These are phyloP conservation scores for Oidium heveae DNA, from an alignment of 2,329 filamentous ascomycete species.

Conservation along the genomic window DNA sequence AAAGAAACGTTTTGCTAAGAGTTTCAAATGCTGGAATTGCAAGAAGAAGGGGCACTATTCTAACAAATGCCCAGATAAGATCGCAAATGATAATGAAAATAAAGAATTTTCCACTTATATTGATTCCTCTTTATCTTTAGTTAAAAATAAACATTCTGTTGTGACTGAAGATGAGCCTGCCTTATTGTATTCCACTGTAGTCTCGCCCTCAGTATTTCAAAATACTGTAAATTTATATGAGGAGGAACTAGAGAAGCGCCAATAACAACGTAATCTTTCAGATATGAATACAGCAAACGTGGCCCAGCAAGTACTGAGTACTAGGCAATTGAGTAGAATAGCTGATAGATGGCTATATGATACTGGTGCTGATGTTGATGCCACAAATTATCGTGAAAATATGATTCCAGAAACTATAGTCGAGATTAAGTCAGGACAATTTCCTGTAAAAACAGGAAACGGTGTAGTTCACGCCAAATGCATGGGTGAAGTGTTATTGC, in stretches of 20 bases:
- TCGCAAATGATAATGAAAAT: not conserved
- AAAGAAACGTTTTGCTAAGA: not conserved
- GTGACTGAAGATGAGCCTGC: not conserved
- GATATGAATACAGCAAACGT: not conserved
- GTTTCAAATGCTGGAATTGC: not conserved
- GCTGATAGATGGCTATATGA: not conserved
- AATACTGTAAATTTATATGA: not conserved
- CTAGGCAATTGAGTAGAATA: not conserved
- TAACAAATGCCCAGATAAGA: not conserved
- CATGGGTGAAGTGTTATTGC: not conserved
- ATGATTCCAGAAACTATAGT: not conserved
- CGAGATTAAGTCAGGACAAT: not conserved
- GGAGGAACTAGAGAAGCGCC: not conserved
- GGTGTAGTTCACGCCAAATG: not conserved
- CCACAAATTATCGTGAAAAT: not conserved
- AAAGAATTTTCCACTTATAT: not conserved
- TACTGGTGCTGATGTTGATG: not conserved
- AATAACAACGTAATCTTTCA: not conserved
- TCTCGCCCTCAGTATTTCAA: not conserved
- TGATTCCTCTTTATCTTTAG: not conserved
- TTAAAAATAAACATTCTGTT: not conserved
- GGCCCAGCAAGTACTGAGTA: not conserved
- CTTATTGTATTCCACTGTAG: not conserved
- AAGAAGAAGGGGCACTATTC: not conserved
- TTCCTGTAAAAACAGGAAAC: not conserved